Evolutionary conservation across 371 early-diverging fungal species (phyloP).

Genomic region (Umbelopsis sp.): DNA sequence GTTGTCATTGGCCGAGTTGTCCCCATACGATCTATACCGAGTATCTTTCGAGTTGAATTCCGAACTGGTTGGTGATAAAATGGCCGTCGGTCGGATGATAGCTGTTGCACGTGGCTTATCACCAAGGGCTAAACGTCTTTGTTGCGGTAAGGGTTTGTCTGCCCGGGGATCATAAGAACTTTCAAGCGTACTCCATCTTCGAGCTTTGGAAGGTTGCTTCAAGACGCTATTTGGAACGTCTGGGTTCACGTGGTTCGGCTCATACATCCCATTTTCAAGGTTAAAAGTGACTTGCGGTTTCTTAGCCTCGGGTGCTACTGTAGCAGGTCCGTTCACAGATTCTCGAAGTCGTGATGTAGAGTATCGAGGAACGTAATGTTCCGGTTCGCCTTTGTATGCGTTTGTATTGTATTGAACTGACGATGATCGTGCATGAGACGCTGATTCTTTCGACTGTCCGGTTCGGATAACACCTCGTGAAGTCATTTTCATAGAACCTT

Average conservation of each 20-base stretch:
- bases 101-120: neutral
- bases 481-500: neutral
- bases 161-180: neutral
- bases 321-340: neutral
- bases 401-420: neutral
- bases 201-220: neutral
- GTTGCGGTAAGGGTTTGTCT: neutral
- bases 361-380: slow-evolving; percentile 2
- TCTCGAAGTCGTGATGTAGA: neutral
- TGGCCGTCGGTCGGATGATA: slow-evolving; percentile 4
- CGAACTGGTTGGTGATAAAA: neutral
- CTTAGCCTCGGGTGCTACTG: neutral
- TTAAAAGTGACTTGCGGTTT: slow-evolving; percentile 2
- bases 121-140: neutral
- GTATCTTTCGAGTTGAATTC: neutral
- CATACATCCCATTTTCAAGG: neutral
- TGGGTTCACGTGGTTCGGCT: neutral
- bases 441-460: neutral
- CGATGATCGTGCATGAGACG: neutral
- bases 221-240: neutral
- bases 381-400: neutral
- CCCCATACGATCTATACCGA: neutral
- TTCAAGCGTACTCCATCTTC: slow-evolving; percentile 9
- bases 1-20: neutral
- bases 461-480: neutral